Evolutionary conservation across 176 grass and related monocot species (phyloP), one percentile per base, ranked within the genome.

Genomic region (Aegilops sharonensis): DNA sequence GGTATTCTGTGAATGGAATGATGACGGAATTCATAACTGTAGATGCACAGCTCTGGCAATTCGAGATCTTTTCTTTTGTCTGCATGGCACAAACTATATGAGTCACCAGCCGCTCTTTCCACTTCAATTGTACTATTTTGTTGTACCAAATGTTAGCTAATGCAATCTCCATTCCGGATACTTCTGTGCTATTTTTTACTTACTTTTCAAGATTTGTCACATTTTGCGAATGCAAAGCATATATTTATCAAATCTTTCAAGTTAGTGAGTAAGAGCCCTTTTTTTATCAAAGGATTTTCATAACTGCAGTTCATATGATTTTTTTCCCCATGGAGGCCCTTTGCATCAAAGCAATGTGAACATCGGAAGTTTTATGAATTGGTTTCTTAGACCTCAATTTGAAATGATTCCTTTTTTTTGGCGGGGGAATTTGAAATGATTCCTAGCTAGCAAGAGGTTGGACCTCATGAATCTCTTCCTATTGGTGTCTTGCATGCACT

Each of bases 1-100:
- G 93, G 86, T 17, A 56, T 94, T 72, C 89, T 91, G 48, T 94
- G 68, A 94, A 87, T 84, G 63, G 85, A 88, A 78, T 6, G 59
- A 78, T 20, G 47, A 20, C 42, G 42, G 36, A 52, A 42, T 42
- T 85, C 68, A 50, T 80, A 86, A 40, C 72, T 65, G 12, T 64
- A 24, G 69, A 81, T 73, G 50, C 64, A 85, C 23, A 35, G 13
- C 68, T 81, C 27, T 64, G 1, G 64, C 17, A 5, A 34, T 85
- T 91, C 40, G 17, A 82, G 63, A 64, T 81, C 60, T 59, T 54
- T 54, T 69, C 47, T 81, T 91, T 77, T 67, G 72, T 32, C 52
- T 71, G 83, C 71, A 86, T 70, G 80, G 72, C 88, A 37, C 78
- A 86, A 48, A 48, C 85, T 30, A 12, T 79, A 62, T 76, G 85